Evolutionary conservation across 208 protist genomes (phyloP).

Genomic region (Crithidia acanthocephali): DNA sequence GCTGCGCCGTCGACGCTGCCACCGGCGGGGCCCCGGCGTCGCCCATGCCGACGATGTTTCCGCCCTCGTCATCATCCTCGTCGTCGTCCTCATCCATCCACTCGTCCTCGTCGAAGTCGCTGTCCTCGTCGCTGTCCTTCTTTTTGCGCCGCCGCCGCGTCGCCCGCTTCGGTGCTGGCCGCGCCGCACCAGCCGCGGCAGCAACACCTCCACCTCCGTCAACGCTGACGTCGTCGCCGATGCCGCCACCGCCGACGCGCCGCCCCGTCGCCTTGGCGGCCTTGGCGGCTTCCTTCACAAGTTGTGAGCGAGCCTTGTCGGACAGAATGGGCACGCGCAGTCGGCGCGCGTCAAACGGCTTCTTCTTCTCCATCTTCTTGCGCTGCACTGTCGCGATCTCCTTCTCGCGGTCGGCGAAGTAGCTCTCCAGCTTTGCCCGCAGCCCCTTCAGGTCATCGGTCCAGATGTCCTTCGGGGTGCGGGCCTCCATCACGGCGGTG

Average conservation of each 20-base stretch:
- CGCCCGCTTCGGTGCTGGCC: constrained; percentile 42
- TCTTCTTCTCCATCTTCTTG: constrained; percentile 90
- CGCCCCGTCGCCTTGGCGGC: constrained; percentile 35
- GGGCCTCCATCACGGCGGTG: constrained; percentile 74
- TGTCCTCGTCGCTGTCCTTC: constrained; percentile 68
- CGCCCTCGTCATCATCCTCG: constrained; percentile 37
- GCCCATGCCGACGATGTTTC: constrained; percentile 44
- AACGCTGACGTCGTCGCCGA: constrained; percentile 9
- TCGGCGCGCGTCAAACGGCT: constrained; percentile 67
- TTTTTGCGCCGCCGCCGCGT: constrained; percentile 36
- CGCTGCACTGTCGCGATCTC: constrained; percentile 78
- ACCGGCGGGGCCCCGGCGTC: constrained; percentile 33
- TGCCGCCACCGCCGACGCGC: constrained; percentile 9
- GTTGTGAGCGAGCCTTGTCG: constrained; percentile 74
- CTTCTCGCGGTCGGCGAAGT: constrained; percentile 65
- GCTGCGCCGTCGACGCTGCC: neutral
- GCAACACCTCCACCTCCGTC: constrained; percentile 10
- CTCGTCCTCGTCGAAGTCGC: constrained; percentile 35
- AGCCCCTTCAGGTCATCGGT: constrained; percentile 85
- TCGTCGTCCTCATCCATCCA: constrained; percentile 40
- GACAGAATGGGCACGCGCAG: constrained; percentile 86
- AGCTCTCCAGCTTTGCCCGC: constrained; percentile 51
- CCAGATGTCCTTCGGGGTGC: constrained; percentile 90
- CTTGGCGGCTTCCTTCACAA: constrained; percentile 79
- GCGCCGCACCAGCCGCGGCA: constrained; percentile 8